Base-by-base conservation (phyloP, 345 rosid genomes). In the Murraya paniculata region DNA sequence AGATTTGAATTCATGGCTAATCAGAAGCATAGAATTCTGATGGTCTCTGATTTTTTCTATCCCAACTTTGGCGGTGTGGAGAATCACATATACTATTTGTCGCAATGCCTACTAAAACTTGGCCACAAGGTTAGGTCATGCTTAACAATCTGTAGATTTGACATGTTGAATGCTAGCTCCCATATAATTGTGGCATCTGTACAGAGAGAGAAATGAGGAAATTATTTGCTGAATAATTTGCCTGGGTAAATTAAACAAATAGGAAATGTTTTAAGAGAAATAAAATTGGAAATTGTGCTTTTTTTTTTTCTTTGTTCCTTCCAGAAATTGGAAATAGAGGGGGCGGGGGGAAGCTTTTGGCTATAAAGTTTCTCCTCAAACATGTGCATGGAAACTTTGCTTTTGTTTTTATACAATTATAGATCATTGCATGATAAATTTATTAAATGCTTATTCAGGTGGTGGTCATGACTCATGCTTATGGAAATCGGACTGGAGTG, bases 11-110 rank as follows among this genome's bases (percentile, higher is more conserved):
- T 64, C n/a, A 92, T 91, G 96, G 96, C 71, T 48, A 82, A 80
- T 71, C 75, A 81, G 78, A 90, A 87, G 83, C 93, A 87, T 68
- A 90, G 90, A 77, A 87, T 96, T 80, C 83, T 96, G 79, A 94
- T 96, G 98, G 97, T 91, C 66, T 96, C 98, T 28, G 98, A 96
- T 86, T 94, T 96, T 87, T 94, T 92, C 92, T 96, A 87, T 84
- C 98, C 99, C 10, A 96, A 94, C 84, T 92, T 96, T 64, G 98
- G 98, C 67, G 99, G 99, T 60, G 99, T 96, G 2, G 98, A 96
- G 83, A 91, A 82, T 84, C 98, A 96, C 85, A 90, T 96, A 65
- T 96, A 94, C 72, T 96, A 89, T 80, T 89, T 96, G 50, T 96
- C 98, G 41, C 99, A 94, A 73, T 96, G 98, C 87, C 83, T 94